Evolutionary conservation across 2,329 filamentous ascomycete genomes (phyloP), one percentile per base, ranked within the genome.

Genomic region (Byssothecium circinans): DNA sequence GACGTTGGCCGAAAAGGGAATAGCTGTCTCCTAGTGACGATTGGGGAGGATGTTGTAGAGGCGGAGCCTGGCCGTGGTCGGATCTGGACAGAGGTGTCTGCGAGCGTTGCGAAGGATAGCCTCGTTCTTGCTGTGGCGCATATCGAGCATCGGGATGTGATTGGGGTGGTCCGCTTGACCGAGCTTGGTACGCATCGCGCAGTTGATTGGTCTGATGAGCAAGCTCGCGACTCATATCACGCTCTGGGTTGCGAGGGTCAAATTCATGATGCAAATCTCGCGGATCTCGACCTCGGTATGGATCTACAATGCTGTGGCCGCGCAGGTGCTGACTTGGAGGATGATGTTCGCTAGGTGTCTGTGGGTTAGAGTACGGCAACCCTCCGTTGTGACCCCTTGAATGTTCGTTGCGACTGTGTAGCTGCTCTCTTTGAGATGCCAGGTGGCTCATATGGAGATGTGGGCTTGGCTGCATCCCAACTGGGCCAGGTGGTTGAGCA

Each of bases 391-490:
- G 64, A 23, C 52, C 49, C 39, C 68, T 66, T 7, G 65, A 48
- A 30, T 67, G 67, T 30, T 71, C 67, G 20, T 68, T 69, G 15
- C 66, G 57, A 37, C 54, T 51, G 20, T 65, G 49, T 12, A 57
- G 33, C 29, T 32, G 29, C 3, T 69, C 65, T 46, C 66, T 59
- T 27, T 60, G 60, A 42, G 62, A 61, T n/a, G 50, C 56, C 18
- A 61, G 29, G 44, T 67, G 65, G 32, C 50, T 64, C 14, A 62
- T 62, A 29, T 61, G 63, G n/a, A 65, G 51, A 47, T 65, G 68
- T 8, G 67, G 66, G 32, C 67, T 70, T 12, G 67, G 67, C 20
- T 67, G 65, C 67, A 70, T 70, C 12, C 66, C 68, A 49, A 64
- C 60, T 22, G 67, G 60, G 11, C 59, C 68, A 19, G 62, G 47